These are phyloP conservation scores for Leccinum truebloodii DNA, from an alignment of 768 basidiomycete genomes.

Conservation along the genomic window DNA sequence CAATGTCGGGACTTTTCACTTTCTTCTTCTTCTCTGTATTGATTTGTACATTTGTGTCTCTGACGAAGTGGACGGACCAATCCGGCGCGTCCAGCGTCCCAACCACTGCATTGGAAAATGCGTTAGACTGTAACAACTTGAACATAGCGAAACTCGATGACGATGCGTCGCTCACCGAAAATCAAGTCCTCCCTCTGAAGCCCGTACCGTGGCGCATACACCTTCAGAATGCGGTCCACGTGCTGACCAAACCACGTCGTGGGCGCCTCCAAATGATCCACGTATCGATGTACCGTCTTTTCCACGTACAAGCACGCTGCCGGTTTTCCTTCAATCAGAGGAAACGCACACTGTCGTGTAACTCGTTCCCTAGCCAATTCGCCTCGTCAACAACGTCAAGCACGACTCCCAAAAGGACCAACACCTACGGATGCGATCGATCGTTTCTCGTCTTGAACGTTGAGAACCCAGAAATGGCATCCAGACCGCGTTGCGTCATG, in stretches of 20 bases:
- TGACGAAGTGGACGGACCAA: slow-evolving; percentile 40
- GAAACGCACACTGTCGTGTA: slow-evolving; percentile 56
- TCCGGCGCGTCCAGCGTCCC: slow-evolving; percentile 71
- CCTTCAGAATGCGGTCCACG: slow-evolving; percentile 58
- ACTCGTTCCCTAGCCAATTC: slow-evolving; percentile 40
- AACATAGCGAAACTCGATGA: background rate
- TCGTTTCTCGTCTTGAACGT: slow-evolving; percentile 42
- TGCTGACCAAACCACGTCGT: slow-evolving; percentile 76
- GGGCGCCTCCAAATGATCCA: slow-evolving; percentile 61
- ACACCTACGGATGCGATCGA: slow-evolving; percentile 42
- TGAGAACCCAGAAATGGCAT: slow-evolving; percentile 52
- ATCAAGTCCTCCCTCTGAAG: slow-evolving; percentile 62
- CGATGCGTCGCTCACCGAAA: slow-evolving; percentile 34
- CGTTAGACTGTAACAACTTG: background rate
- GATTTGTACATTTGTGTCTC: too few relatives aligned
- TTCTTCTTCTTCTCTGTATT: too few relatives aligned
- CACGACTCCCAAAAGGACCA: background rate
- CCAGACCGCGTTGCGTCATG: slow-evolving; percentile 55
- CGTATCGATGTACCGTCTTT: slow-evolving; percentile 65
- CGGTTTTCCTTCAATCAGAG: slow-evolving; percentile 64
- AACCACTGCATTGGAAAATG: slow-evolving; percentile 44
- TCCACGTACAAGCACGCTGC: slow-evolving; percentile 69
- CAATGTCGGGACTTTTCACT: too few relatives aligned
- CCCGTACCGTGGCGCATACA: slow-evolving; percentile 46
- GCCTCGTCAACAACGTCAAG: slow-evolving; percentile 1